Percentiles rank a stretch among this genome's conserved stretches.
These are phyloP conservation scores for Citrus inodora DNA, from an alignment of 345 rosid genomes.

Conservation along the genomic window DNA sequence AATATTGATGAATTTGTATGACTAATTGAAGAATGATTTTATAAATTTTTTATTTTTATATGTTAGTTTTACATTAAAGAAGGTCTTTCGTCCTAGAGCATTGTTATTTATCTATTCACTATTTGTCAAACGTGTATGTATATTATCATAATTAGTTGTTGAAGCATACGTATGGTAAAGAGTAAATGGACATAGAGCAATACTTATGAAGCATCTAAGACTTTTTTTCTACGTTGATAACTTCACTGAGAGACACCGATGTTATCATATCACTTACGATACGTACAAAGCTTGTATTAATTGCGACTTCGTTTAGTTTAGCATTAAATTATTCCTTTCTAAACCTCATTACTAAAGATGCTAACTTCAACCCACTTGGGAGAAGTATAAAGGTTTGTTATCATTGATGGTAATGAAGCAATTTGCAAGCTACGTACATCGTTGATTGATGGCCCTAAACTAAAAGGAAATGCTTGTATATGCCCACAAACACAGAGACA, in stretches of 20 bases:
- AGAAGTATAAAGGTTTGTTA: neutral
- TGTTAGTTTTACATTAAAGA: no score
- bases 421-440: neutral
- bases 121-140: no score
- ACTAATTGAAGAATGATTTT: neutral
- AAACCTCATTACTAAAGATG: neutral
- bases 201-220: no score
- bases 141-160: no score
- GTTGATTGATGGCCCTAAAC: constrained; percentile 5
- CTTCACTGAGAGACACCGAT: no score
- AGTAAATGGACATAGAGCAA: accelerated
- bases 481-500: constrained; percentile 20
- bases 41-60: neutral
- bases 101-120: accelerated
- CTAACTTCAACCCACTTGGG: neutral
- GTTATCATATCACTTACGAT: no score
- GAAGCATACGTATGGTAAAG: no score
- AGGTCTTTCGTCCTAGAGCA: accelerated
- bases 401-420: neutral
- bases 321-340: no score
- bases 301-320: no score
- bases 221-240: no score
- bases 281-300: no score
- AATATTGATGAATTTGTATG: neutral
- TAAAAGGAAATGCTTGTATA: neutral